Conservation (phyloP, 805 yeast species). For the Brettanomyces nanus region DNA sequence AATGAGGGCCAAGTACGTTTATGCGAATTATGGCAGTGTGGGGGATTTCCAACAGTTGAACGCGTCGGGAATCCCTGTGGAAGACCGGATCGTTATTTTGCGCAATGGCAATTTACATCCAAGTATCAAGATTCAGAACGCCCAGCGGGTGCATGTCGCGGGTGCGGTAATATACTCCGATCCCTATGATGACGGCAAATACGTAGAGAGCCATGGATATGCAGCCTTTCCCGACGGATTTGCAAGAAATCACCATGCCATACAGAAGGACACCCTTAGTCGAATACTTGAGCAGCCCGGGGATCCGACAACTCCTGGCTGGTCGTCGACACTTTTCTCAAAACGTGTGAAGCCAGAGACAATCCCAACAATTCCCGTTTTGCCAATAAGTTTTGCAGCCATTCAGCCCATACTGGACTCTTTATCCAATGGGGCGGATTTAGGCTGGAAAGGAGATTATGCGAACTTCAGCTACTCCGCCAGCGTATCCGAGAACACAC, state of each 20-base stretch:
- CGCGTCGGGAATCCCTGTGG: conserved; percentile 33
- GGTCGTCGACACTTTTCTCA: conserved; percentile 41
- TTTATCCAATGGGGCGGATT: conserved; percentile 31
- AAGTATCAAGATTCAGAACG: conserved; percentile 53
- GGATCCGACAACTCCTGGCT: conserved; percentile 74
- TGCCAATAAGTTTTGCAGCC: conserved; percentile 40
- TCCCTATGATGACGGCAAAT: conserved; percentile 51
- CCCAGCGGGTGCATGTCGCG: conserved; percentile 52
- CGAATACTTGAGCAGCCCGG: conserved; percentile 57
- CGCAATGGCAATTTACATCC: conserved; percentile 43
- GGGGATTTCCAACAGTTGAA: conserved; percentile 44
- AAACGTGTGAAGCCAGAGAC: conserved; percentile 33
- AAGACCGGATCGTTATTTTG: conserved; percentile 51
- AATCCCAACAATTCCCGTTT: conserved; percentile 45
- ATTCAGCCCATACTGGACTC: conserved; percentile 31
- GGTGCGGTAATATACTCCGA: conserved; percentile 54
- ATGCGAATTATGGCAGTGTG: conserved; percentile 50
- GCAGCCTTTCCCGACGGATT: conserved; percentile 55
- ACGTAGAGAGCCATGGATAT: conserved; percentile 48
- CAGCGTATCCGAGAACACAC: conserved; percentile 35
- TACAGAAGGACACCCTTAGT: conserved; percentile 55
- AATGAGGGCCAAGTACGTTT: conserved; percentile 46
- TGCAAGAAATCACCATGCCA: conserved; percentile 53
- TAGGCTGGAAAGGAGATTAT: conserved; percentile 34
- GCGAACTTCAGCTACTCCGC: conserved; percentile 34